Base-by-base conservation (phyloP, 2,329 filamentous ascomycete genomes). In the Diaporthe velutina region DNA sequence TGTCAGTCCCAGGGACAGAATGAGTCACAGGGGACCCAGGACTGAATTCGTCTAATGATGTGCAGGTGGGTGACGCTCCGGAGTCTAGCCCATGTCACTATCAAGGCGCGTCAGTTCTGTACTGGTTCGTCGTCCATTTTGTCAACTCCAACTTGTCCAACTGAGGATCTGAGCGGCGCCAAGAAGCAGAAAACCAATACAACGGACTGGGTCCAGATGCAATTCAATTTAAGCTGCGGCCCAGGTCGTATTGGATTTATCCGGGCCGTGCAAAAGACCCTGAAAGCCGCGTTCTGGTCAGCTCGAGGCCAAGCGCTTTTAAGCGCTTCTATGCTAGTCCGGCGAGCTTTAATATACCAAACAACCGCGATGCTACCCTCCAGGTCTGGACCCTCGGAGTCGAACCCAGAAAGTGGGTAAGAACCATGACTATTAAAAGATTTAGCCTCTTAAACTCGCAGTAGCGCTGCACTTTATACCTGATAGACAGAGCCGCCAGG, bases 401-500 rank as follows among this genome's bases (percentile, higher is more conserved):
- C 54, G 55, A 68, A 54, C 64, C 54, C 42, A 58, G 70, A 71
- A 71, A 71, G 33, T 45, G 54, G 54, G 54, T 71, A 60, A 50
- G 70, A 50, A 60, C 54, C 28, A 58, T 68, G 22, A 60, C 70
- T 71, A 71, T 60, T 38, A 71, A 71, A 71, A 71, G 52, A 58
- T 50, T 71, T 71, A 60, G 70, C 52, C 54, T 60, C 42, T 52
- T 61, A 61, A 71, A 48, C 55, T 60, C 55, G 52, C 52, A 60
- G 55, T 60, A 71, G 70, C 17, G 54, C 55, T 38, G 52, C 40
- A 60, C 70, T 60, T 60, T 50, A 50, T 13, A 33, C 33, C 28
- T 58, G 40, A 48, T 71, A 71, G 70, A 71, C 70, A 71, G 70
- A 71, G 54, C 70, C 70, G 55, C 70, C 55, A 60, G 33, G 50